Base-by-base conservation (phyloP, 1,139 yeast genomes). In the Blastobotrys petasosporus region DNA sequence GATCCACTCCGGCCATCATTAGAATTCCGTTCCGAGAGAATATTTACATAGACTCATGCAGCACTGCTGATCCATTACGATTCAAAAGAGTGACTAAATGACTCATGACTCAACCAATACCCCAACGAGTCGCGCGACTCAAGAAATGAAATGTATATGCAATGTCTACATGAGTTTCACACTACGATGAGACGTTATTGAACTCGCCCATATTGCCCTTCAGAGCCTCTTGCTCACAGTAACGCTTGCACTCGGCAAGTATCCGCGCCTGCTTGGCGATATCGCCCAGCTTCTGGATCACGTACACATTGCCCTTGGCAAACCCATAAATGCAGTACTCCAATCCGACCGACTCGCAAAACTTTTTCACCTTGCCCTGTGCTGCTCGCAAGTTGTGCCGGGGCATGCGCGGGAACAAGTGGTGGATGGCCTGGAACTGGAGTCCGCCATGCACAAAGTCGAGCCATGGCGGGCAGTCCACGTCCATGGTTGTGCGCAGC, bases 391-490 rank as follows among this genome's bases (percentile, higher is more conserved):
- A 76, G 59, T 87, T 86, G 65, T 87, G 96, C 50, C 95, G 75
- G 13, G 97, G 97, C 60, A 87, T 65, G 47, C 97, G 72, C 13
- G 97, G 97, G 64, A 87, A 87, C 54, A 87, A 70, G 63, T 87
- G 97, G 62, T 87, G 97, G 44, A 87, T 79, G 1, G 88, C 94
- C 63, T 87, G 97, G 67, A 86, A 87, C 63, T 87, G 97, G 44
- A 87, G 74, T 0, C 97, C 97, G 5, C 96, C 97, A 59, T 87
- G 97, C 57, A 87, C 73, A 59, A 80, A 87, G 63, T 87, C 97
- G 42, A 87, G 71, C 95, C 96, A 87, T 52, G 78, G 80, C 1
- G 97, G 96, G 67, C 97, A 87, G 58, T 84, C 94, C 13, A 87
- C 95, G 62, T 87, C 97, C 96, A 87, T 88, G 4, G 95, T 87